Evolutionary conservation across 768 basidiomycete species (phyloP).

Genomic region (Leucocoprinus leucothites): DNA sequence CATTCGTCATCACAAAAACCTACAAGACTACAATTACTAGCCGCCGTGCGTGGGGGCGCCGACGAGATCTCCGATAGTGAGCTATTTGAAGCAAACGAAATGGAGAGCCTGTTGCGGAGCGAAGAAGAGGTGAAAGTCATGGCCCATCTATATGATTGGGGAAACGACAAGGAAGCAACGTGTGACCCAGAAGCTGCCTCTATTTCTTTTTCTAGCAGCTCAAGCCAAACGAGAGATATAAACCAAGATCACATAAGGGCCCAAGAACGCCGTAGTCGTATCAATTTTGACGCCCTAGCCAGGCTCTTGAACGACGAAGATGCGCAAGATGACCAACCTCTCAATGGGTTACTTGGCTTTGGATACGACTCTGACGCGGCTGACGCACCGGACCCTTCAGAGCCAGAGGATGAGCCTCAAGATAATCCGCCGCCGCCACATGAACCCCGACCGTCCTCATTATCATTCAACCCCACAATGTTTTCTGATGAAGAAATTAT

Average conservation of each 20-base stretch:
- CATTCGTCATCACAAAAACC: conserved; percentile 33
- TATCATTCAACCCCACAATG: background rate
- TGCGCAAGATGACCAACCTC: conserved; percentile 21
- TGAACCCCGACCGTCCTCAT: background rate
- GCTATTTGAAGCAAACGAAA: conserved; percentile 65
- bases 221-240: conserved; percentile 9
- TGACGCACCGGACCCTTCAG: conserved; percentile 15
- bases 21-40: conserved; percentile 66
- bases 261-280: conserved; percentile 29
- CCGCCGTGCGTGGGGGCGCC: conserved; percentile 54
- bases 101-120: conserved; percentile 56
- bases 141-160: conserved; percentile 30
- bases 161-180: conserved; percentile 19
- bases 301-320: conserved; percentile 41
- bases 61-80: conserved; percentile 64
- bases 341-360: conserved; percentile 15
- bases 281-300: conserved; percentile 57
- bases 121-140: conserved; percentile 50
- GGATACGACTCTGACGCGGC: conserved; percentile 10
- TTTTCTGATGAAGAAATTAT: conserved; percentile 25
- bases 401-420: conserved; percentile 6
- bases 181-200: conserved; percentile 8
- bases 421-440: background rate
- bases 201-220: background rate
- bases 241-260: conserved; percentile 1